Percentiles rank a stretch among this genome's conserved stretches.
Evolutionary conservation across 345 rosid genomes (phyloP).

Genomic region (Eucalyptus regnans): DNA sequence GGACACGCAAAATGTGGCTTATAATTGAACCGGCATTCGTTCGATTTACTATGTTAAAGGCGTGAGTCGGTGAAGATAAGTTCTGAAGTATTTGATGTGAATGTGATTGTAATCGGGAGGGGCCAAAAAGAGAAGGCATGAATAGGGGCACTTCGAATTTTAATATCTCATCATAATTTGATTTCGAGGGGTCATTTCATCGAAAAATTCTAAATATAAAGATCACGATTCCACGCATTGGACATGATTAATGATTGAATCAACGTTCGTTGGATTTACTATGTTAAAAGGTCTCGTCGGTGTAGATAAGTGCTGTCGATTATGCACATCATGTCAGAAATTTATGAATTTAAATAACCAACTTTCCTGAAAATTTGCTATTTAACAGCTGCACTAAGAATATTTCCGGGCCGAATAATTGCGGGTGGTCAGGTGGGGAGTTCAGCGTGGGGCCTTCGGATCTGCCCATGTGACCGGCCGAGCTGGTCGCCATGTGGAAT

Average conservation of each 20-base stretch:
- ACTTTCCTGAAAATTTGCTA: neutral
- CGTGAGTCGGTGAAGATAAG: neutral
- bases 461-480: slow-evolving; percentile 39
- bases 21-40: neutral
- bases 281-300: neutral
- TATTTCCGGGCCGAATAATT: neutral
- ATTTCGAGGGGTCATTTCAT: fast-evolving
- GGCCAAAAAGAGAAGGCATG: neutral
- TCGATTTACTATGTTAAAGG: neutral
- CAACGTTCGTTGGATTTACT: neutral
- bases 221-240: fast-evolving
- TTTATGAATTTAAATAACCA: neutral
- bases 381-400: neutral
- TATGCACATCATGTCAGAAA: neutral
- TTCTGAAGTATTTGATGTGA: neutral
- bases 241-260: neutral
- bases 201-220: fast-evolving
- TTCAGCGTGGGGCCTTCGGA: neutral
- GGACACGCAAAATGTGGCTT: fast-evolving
- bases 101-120: neutral
- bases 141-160: neutral
- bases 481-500: slow-evolving; percentile 55
- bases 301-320: neutral
- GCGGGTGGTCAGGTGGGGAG: neutral
- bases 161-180: neutral